Base-by-base conservation (phyloP, 1,284 basidiomycete species). In the Moesziomyces parantarcticus region DNA sequence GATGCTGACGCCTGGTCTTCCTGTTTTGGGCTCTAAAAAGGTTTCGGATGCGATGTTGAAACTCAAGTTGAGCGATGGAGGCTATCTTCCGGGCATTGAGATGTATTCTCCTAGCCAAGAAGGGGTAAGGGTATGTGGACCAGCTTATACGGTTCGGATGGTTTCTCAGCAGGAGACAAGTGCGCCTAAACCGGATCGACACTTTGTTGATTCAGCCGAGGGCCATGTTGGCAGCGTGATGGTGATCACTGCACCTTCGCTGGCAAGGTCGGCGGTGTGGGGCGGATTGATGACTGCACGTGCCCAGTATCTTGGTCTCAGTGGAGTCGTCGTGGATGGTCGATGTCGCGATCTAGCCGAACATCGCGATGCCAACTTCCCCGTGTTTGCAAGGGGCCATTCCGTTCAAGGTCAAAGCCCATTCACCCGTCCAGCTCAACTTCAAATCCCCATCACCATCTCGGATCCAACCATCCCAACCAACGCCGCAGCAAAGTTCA, bases 31-130 rank as follows among this genome's bases (percentile, higher is more conserved):
- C n/a, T n/a, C n/a, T n/a, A n/a, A n/a, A n/a, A 58, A 97, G 87
- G 87, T 97, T 20, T 94, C 94, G 1, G 95, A 97, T 84, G 93
- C 93, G 1, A 88, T 97, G 78, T 87, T 95, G 79, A 95, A 93
- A 84, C 89, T 97, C 36, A 89, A 90, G 14, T 81, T 89, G 6
- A 86, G 88, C 5, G 88, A 90, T 76, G 94, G 94, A 1, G 94
- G 95, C 0, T 88, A 90, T 79, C 87, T 97, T 36, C 90, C 93
- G 1, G 93, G 95, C 83, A 89, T 98, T 25, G 85, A 88, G 45
- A 86, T 89, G 71, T 83, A 88, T 53, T 89, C 89, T 20, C 88
- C 89, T 3, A 57, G 34, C 10, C 57, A 61, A 9, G 48, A 51
- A 1, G 64, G 65, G 14, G 57, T 71, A 10, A 32, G 60, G 11